Percentiles rank a stretch among this genome's conserved stretches.
Evolutionary conservation across 345 rosid species (phyloP).

Genomic region (Rhodamnia argentea): DNA sequence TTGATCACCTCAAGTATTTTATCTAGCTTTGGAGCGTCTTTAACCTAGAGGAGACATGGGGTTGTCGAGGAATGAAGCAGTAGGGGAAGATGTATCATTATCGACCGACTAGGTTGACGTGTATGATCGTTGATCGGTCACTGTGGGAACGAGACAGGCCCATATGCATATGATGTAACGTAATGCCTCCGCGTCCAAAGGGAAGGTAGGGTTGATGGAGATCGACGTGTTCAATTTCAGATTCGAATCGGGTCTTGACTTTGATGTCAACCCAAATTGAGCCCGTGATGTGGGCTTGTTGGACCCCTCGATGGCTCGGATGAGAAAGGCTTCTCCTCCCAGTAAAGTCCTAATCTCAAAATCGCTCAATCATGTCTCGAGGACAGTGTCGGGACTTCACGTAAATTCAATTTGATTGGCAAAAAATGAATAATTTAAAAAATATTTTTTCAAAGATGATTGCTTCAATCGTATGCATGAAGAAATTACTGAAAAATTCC

Average conservation of each 20-base stretch:
- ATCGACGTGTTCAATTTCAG: neutral
- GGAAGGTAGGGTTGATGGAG: neutral
- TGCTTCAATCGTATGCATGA: accelerated
- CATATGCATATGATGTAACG: neutral
- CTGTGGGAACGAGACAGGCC: neutral
- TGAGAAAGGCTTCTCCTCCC: neutral
- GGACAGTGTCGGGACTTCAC: neutral
- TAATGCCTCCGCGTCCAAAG: neutral
- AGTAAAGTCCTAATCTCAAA: neutral
- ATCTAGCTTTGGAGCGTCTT: neutral
- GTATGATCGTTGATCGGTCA: neutral
- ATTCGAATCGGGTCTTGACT: neutral
- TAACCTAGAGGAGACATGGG: neutral
- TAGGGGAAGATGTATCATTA: neutral
- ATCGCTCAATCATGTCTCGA: neutral
- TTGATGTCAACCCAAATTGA: neutral
- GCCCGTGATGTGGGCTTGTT: neutral
- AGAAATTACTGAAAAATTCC: neutral
- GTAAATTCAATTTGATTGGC: neutral
- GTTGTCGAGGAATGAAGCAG: neutral
- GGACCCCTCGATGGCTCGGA: neutral
- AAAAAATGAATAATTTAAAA: neutral
- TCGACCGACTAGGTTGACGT: neutral
- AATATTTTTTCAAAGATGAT: accelerated
- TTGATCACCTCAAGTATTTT: neutral